Evolutionary conservation across 352 stramenopile species (phyloP).

Genomic region (Pythium dissimile): DNA sequence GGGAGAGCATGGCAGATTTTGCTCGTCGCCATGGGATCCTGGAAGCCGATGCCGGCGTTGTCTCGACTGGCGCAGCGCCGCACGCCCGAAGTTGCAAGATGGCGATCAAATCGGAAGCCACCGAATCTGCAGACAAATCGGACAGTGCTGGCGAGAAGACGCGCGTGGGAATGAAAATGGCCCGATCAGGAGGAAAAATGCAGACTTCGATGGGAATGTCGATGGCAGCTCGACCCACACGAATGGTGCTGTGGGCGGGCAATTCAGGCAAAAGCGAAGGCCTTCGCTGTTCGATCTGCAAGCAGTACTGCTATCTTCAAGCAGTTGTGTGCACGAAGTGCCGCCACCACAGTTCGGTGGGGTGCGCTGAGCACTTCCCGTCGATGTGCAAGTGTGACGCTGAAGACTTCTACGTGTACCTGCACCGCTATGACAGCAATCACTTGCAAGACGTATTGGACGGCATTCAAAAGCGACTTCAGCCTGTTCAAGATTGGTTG

Average conservation of each 20-base stretch:
- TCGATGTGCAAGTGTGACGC: slow-evolving; percentile 76
- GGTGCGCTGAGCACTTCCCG: slow-evolving; percentile 67
- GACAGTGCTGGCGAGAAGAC: slow-evolving; percentile 10
- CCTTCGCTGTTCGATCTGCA: slow-evolving; percentile 67
- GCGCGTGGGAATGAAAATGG: slow-evolving; percentile 18
- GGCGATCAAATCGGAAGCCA: slow-evolving; percentile 5
- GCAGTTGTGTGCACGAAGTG: slow-evolving; percentile 79
- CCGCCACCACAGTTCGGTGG: slow-evolving; percentile 54
- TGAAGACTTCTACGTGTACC: slow-evolving; percentile 49
- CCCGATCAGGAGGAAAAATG: slow-evolving; percentile 18
- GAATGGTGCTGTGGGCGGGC: slow-evolving; percentile 82
- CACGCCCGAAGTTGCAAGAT: slow-evolving; percentile 24
- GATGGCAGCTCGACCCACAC: slow-evolving; percentile 36
- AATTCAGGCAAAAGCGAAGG: slow-evolving; percentile 74
- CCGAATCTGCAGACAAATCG: slow-evolving; percentile 6
- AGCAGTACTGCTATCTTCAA: slow-evolving; percentile 86
- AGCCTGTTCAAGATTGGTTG: slow-evolving; percentile 41
- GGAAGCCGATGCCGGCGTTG: slow-evolving; percentile 18
- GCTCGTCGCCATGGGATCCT: slow-evolving; percentile 32
- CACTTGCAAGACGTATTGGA: slow-evolving; percentile 38
- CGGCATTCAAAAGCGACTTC: slow-evolving; percentile 31
- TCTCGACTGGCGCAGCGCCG: neutral
- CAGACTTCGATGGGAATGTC: slow-evolving; percentile 23
- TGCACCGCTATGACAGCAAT: slow-evolving; percentile 47
- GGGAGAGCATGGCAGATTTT: slow-evolving; percentile 46